Conservation (phyloP, 225 moss, liverwort and hornwort species). For the Straminergon stramineum region DNA sequence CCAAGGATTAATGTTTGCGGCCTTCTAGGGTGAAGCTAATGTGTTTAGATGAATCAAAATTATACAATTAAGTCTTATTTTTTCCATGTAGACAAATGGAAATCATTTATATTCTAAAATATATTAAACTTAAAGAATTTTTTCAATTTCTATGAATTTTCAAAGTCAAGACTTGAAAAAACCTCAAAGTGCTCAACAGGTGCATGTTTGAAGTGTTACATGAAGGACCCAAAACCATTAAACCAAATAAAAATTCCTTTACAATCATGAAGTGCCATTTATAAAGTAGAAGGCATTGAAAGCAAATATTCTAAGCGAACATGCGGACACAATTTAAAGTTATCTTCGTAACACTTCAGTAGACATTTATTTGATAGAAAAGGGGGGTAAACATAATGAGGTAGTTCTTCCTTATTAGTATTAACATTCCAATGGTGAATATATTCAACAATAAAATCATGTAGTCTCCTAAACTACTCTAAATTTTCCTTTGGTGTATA, state of each 20-base stretch:
- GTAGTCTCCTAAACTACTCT: not conserved
- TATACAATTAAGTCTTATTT: not conserved
- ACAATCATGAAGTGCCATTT: not conserved
- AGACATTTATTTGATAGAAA: not conserved
- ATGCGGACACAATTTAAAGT: not conserved
- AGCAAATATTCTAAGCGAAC: too few relatives aligned
- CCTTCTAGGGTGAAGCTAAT: not conserved
- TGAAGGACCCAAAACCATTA: not conserved
- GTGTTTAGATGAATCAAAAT: not conserved
- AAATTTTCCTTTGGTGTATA: not conserved
- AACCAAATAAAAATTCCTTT: rapidly evolving
- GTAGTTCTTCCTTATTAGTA: not conserved
- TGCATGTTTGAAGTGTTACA: not conserved
- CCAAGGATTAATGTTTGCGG: too few relatives aligned
- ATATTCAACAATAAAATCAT: not conserved
- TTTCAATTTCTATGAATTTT: not conserved
- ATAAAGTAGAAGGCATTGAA: not conserved
- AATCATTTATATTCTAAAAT: not conserved
- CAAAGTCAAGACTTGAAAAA: not conserved
- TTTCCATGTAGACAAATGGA: not conserved
- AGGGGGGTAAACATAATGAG: too few relatives aligned
- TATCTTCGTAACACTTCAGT: not conserved
- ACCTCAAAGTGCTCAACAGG: not conserved
- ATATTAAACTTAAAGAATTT: not conserved
- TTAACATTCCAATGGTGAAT: not conserved